These are phyloP conservation scores for Monosporascus sp. DNA, from an alignment of 2,329 filamentous ascomycete species.

Conservation along the genomic window DNA sequence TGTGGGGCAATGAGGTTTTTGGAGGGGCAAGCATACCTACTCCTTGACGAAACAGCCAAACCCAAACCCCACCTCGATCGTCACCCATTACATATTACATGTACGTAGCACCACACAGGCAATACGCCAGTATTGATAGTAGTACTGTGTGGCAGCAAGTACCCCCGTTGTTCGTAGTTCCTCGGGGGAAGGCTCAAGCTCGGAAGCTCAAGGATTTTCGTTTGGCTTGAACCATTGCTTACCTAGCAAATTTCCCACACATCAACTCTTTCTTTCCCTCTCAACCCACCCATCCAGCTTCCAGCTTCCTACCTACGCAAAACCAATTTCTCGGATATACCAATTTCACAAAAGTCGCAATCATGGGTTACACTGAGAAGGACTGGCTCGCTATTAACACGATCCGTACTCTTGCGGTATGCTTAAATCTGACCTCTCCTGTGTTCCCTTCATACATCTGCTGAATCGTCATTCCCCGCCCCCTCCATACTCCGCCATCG, in stretches of 20 bases:
- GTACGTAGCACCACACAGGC: neutral
- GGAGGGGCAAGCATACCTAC: neutral
- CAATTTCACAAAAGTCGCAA: constrained; percentile 34
- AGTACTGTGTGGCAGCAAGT: too few species aligned
- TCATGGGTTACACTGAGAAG: constrained; percentile 82
- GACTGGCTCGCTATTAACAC: constrained; percentile 96
- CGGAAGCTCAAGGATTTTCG: too few species aligned
- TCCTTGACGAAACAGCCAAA: neutral
- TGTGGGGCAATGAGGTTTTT: neutral
- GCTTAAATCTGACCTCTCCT: constrained; percentile 35
- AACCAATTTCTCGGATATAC: constrained; percentile 8
- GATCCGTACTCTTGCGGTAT: constrained; percentile 91
- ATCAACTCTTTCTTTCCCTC: constrained; percentile 3
- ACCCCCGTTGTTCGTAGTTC: too few species aligned
- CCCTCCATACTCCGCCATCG: constrained; percentile 30
- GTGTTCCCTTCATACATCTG: constrained; percentile 7
- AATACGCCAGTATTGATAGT: too few species aligned
- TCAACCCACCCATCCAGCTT: constrained; percentile 1
- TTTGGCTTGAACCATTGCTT: too few species aligned
- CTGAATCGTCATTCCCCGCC: constrained; percentile 10
- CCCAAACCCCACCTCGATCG: neutral
- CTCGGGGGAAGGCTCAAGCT: too few species aligned
- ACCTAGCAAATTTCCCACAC: too few species aligned
- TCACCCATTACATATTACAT: neutral
- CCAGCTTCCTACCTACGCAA: neutral